These are phyloP conservation scores for Boeremia lycopersici DNA, from an alignment of 2,329 filamentous ascomycete species.

Conservation along the genomic window DNA sequence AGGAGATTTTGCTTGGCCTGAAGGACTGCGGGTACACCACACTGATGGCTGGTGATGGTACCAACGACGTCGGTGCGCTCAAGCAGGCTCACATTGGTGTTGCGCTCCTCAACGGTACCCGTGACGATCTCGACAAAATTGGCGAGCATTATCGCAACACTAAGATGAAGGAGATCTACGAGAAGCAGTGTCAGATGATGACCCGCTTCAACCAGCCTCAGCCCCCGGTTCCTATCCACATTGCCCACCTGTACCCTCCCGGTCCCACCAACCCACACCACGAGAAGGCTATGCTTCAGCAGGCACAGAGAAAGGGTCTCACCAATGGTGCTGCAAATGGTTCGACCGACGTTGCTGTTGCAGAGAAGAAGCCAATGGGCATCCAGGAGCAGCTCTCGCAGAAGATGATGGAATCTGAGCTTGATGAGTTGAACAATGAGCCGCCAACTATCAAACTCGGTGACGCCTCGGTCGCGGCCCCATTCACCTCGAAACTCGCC, in stretches of 20 bases:
- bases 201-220: constrained; percentile 90
- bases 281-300: constrained; percentile 85
- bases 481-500: constrained; percentile 95
- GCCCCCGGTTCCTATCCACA: constrained; percentile 89
- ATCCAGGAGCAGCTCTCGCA: constrained; percentile 83
- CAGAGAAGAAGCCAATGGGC: constrained; percentile 62
- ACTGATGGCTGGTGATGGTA: constrained; percentile 97
- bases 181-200: constrained; percentile 94
- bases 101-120: constrained; percentile 91
- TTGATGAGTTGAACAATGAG: constrained; percentile 76
- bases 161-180: constrained; percentile 98
- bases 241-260: constrained; percentile 92
- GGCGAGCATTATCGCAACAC: constrained; percentile 91
- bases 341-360: constrained; percentile 29
- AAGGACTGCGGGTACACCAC: constrained; percentile 98
- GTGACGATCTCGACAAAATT: constrained; percentile 88
- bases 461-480: constrained; percentile 94
- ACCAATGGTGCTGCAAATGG: constrained; percentile 47
- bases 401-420: constrained; percentile 86
- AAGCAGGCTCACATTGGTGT: constrained; percentile 99
- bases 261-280: constrained; percentile 93
- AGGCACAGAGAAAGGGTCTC: constrained; percentile 78
- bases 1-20: constrained; percentile 94
- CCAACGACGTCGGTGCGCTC: constrained; percentile 95
- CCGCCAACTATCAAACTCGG: constrained; percentile 96